Base-by-base conservation (phyloP, 306 rosid species). In the Pterocarpus macrocarpus region DNA sequence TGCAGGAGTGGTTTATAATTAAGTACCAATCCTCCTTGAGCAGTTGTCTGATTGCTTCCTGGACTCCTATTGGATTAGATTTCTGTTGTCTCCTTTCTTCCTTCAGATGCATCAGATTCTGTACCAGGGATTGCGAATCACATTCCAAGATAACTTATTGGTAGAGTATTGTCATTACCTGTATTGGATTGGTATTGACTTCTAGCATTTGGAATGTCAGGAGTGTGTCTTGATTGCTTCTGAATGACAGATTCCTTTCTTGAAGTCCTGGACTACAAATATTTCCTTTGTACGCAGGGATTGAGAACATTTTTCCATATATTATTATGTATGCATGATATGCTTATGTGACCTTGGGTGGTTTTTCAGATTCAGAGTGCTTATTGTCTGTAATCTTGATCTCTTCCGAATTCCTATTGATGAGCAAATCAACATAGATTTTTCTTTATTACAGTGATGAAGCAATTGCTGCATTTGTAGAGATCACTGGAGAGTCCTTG, bases 381-480 rank as follows among this genome's bases (percentile, higher is more conserved):
- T 43, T 71, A 11, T 64, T 9, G 65, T n/a, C n/a, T 33, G 32
- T 53, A 5, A 75, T 73, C 16, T 84, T 73, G 62, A 77, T 49
- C 14, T 77, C 28, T 15, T 49, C 69, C 9, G 6, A 22, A 53
- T 64, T 64, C 53, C 36, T 10, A 10, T 30, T 28, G 80, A 69
- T 59, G 69, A 69, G 78, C 16, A 33, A 69, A 69, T 77, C 30
- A 80, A 62, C 22, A 38, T 47, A 5, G 55, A 28, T 33, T 67
- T 73, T 84, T 38, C 75, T 75, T 15, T 38, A 47, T 68, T 79
- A 50, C 77, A 95, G 99, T 82, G 99, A 95, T 81, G 94, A 90
- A 76, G 91, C 97, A 64, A 75, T 95, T 80, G 96, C 96, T 70
- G 98, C 96, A 28, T 93, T 90, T 75, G 53, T 95, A 74, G 92